Evolutionary conservation across 208 protist species (phyloP).

Genomic region (Tetramitus jugosus): DNA sequence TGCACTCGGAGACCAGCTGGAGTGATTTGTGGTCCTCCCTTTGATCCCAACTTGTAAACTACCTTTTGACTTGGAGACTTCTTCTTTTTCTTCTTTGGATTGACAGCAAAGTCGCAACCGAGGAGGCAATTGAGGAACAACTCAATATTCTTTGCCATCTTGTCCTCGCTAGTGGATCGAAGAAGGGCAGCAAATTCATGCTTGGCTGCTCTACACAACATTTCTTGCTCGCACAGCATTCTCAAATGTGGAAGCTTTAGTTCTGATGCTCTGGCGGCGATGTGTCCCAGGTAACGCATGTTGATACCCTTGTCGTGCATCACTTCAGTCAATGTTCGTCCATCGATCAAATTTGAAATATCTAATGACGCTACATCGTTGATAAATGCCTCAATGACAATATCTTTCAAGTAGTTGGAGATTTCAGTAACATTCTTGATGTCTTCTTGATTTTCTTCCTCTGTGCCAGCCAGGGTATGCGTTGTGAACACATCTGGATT

Average conservation of each 20-base stretch:
- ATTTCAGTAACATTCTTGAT: conserved; percentile 20
- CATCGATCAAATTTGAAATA: conserved; percentile 34
- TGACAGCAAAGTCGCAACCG: too few relatives aligned
- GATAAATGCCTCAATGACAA: conserved; percentile 34
- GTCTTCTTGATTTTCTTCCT: conserved; percentile 31
- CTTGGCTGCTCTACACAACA: conserved; percentile 37
- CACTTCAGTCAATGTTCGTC: conserved; percentile 30
- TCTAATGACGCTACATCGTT: neutral
- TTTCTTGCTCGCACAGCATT: conserved; percentile 36
- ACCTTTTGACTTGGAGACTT: neutral
- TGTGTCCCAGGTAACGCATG: conserved; percentile 40
- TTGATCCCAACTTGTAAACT: neutral
- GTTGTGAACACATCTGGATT: conserved; percentile 28
- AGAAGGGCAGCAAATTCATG: conserved; percentile 32
- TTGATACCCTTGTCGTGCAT: conserved; percentile 46
- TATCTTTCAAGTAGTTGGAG: conserved; percentile 29
- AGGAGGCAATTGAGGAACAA: conserved; percentile 44
- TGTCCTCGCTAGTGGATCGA: neutral
- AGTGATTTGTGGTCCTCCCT: too few relatives aligned
- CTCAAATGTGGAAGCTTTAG: conserved; percentile 27
- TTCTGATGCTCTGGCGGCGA: conserved; percentile 18
- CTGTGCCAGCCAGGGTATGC: neutral
- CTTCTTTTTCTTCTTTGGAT: neutral
- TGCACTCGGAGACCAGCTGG: neutral
- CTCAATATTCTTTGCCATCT: conserved; percentile 21